Conservation (phyloP, 2,329 filamentous ascomycete species). For the Colletotrichum plurivorum region DNA sequence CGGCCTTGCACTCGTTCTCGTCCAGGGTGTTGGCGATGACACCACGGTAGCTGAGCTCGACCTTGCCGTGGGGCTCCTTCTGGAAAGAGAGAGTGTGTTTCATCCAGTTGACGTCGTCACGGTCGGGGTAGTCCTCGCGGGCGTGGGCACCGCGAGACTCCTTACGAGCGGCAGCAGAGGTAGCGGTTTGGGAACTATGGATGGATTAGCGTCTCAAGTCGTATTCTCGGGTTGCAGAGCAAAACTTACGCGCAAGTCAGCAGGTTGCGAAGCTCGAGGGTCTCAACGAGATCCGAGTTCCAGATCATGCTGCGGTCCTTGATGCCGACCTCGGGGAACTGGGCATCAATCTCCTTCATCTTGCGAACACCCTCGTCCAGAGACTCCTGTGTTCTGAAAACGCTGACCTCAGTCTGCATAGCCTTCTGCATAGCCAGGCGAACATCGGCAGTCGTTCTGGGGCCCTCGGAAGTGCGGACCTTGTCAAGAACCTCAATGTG, state of each 20-base stretch:
- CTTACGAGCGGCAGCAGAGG: conserved; percentile 91
- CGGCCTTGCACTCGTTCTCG: conserved; percentile 94
- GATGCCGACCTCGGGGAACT: conserved; percentile 87
- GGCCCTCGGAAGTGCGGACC: conserved; percentile 85
- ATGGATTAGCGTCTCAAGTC: conserved; percentile 29
- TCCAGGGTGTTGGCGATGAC: conserved; percentile 90
- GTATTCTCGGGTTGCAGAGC: conserved; percentile 1
- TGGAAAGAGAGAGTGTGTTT: conserved; percentile 99
- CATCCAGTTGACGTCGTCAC: conserved; percentile 98
- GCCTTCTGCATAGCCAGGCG: conserved; percentile 95
- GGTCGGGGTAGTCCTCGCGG: conserved; percentile 94
- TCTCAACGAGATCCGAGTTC: conserved; percentile 98
- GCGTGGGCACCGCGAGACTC: conserved; percentile 98
- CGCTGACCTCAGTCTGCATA: conserved; percentile 97
- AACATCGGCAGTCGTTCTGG: conserved; percentile 90
- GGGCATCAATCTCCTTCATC: conserved; percentile 86
- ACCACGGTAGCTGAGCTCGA: conserved; percentile 87
- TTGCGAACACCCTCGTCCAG: conserved; percentile 93
- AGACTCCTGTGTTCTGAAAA: conserved; percentile 95
- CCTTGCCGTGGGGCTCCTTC: conserved; percentile 89
- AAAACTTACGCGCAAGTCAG: conserved; percentile 93
- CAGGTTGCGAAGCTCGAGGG: conserved; percentile 93
- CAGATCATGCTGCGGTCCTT: conserved; percentile 99
- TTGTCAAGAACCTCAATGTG: conserved; percentile 90
- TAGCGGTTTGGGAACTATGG: conserved; percentile 86